Conservation (phyloP, 306 rosid species). For the Ormosia emarginata region DNA sequence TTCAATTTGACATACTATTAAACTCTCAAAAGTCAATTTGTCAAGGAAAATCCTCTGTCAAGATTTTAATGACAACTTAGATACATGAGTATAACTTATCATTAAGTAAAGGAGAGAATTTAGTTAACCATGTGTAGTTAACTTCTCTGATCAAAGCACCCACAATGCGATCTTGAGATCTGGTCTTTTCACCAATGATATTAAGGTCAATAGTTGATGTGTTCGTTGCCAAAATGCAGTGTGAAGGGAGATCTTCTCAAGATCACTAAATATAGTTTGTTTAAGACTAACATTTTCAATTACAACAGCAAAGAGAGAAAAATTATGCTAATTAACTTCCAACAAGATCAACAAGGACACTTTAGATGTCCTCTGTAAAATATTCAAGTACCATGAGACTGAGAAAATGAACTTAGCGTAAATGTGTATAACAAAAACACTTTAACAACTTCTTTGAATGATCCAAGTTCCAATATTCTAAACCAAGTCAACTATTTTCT, state of each 20-base stretch:
- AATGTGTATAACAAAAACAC: background rate
- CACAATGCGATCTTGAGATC: too few species aligned
- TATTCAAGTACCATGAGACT: background rate
- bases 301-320: constrained; percentile 59
- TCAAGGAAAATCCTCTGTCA: too few species aligned
- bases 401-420: background rate
- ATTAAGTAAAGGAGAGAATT: too few species aligned
- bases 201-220: constrained; percentile 90
- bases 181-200: constrained; percentile 68
- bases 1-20: too few species aligned
- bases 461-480: background rate
- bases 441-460: background rate
- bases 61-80: too few species aligned
- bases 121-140: too few species aligned
- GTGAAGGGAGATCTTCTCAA: constrained; percentile 80
- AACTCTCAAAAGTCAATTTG: too few species aligned
- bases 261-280: constrained; percentile 80
- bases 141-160: too few species aligned
- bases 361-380: background rate
- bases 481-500: background rate
- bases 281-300: constrained; percentile 80
- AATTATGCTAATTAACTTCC: constrained; percentile 11
- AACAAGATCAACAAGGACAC: background rate
- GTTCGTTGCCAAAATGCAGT: constrained; percentile 83
- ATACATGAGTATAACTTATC: too few species aligned